Conservation (phyloP, 2,329 filamentous ascomycete genomes). For the Eutypa lata region DNA sequence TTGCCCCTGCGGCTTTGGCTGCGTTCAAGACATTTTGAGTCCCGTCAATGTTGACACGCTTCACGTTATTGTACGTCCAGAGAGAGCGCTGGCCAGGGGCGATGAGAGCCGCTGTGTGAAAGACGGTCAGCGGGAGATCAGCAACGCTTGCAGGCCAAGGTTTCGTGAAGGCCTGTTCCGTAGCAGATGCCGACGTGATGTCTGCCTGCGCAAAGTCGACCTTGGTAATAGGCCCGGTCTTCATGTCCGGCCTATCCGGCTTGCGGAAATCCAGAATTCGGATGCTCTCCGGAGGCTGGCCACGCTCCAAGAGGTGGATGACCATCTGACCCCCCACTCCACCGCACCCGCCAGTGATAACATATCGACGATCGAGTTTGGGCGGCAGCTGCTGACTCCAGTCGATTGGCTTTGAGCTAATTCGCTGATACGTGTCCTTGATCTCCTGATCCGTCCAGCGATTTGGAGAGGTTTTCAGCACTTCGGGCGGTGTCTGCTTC, state of each 20-base stretch:
- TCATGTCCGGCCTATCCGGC: conserved; percentile 36
- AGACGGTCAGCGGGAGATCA: conserved; percentile 45
- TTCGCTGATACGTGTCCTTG: conserved; percentile 26
- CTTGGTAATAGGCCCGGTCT: conserved; percentile 27
- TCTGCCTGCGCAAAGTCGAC: conserved; percentile 42
- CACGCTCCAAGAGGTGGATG: conserved; percentile 44
- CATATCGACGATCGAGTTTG: conserved; percentile 31
- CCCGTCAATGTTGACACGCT: conserved; percentile 45
- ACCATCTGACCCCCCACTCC: conserved; percentile 47
- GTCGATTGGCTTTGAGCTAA: conserved; percentile 27
- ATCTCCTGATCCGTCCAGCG: conserved; percentile 31
- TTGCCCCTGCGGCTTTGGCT: conserved; percentile 37
- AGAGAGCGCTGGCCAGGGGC: conserved; percentile 39
- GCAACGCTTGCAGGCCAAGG: conserved; percentile 38
- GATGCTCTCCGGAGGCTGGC: conserved; percentile 42
- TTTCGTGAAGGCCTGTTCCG: conserved; percentile 37
- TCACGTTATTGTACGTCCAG: conserved; percentile 34
- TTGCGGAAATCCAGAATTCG: conserved; percentile 45
- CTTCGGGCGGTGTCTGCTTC: conserved; percentile 27
- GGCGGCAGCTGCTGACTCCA: conserved; percentile 30
- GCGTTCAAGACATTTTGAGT: conserved; percentile 42
- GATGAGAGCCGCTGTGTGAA: conserved; percentile 48
- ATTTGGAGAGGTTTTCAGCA: conserved; percentile 20
- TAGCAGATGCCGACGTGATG: conserved; percentile 37
- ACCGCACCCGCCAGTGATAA: conserved; percentile 37